Conservation (phyloP, 768 basidiomycete genomes). For the Pleurotus djamor region DNA sequence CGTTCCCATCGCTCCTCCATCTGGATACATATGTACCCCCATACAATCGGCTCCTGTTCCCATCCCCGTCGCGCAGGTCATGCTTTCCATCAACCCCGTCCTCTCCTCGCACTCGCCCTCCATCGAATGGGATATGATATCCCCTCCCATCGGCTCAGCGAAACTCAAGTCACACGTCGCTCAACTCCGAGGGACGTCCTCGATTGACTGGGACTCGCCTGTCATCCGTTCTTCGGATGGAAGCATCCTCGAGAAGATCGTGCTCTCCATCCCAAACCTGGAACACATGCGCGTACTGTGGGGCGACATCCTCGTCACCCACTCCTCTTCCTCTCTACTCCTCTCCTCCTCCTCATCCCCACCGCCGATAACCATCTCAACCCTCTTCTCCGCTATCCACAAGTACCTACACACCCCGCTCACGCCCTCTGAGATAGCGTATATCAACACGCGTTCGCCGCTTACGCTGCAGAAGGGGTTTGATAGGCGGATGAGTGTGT, state of each 20-base stretch:
- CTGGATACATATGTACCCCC: not conserved
- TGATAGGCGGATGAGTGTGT: not conserved
- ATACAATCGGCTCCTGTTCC: not conserved
- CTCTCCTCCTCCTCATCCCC: not conserved
- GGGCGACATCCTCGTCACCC: not conserved
- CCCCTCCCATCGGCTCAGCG: not conserved
- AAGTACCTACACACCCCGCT: not conserved
- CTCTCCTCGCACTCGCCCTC: not conserved
- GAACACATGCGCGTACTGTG: not conserved
- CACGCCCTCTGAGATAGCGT: not conserved
- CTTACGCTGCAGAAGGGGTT: not conserved
- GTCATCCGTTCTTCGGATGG: not conserved
- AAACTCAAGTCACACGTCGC: not conserved
- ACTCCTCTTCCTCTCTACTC: not conserved
- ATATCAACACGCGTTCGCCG: not conserved
- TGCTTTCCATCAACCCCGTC: not conserved
- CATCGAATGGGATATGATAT: constrained; percentile 5
- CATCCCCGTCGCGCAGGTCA: not conserved
- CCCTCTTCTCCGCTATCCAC: not conserved
- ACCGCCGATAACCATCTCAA: not conserved
- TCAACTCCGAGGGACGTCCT: not conserved
- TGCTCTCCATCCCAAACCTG: not conserved
- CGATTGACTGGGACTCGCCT: not conserved
- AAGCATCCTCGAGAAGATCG: not conserved
- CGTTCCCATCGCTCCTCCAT: not conserved